Evolutionary conservation across 208 protist species (phyloP), one percentile per base, ranked within the genome.

Genomic region (Cochliopodium minus): DNA sequence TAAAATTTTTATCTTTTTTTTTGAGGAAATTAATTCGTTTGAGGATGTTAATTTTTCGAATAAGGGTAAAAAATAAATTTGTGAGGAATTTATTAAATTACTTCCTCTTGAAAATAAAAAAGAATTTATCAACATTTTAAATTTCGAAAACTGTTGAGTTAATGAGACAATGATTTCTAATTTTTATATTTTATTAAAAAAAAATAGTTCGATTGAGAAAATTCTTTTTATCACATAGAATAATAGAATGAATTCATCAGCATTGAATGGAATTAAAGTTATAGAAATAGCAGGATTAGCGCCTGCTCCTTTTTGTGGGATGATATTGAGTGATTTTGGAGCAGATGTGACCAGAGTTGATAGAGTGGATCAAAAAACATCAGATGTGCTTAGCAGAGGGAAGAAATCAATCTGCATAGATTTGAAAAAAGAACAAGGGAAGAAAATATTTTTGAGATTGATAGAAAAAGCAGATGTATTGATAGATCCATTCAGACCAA

Each of bases 241-340:
- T n/a, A n/a, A 9, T 11, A 39, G 13, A 55, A 10, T 59, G 54
- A n/a, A 15, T 17, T 50, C n/a, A 20, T 68, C 67, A 64, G 66
- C 72, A 36, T 48, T 80, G 51, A 10, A 61, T 9, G 73, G 70
- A n/a, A 10, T 81, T 4, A 20, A 34, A 25, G 76, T 81, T 4
- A 13, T 81, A 7, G 76, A 81, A 43, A 40, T 81, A 23, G 69
- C 65, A 2, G 76, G 76, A 0, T 59, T 81, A 11, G 76, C 76
- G 23, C 76, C 76, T 9, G 76, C 42, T 6, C 76, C 76, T 22
- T 79, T 75, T 38, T 67, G 61, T 34, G 76, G 76, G 5, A 61
- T 79, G 58, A 56, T 81, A 13, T 58, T 81, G 2, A 50, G 57
- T 25, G 76, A 81, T 64, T 81, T 79, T 58, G 76, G 76, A 9